Percentiles rank a stretch among this genome's conserved stretches.
Evolutionary conservation across 2,329 filamentous ascomycete genomes (phyloP).

Genomic region (Colletotrichum tropicicola): DNA sequence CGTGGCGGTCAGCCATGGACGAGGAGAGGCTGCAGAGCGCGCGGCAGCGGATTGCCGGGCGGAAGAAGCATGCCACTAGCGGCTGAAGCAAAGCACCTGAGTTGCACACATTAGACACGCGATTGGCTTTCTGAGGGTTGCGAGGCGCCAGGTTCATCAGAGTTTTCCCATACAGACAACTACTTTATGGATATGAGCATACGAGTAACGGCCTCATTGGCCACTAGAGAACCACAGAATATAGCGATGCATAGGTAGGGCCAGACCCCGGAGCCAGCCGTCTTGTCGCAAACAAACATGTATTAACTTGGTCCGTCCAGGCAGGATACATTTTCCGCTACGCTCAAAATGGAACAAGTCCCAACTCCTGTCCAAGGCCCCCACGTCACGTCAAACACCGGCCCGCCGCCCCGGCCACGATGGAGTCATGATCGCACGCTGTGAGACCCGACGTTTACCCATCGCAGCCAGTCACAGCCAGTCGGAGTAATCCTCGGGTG

Average conservation of each 20-base stretch:
- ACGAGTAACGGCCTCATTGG: neutral
- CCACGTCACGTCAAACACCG: too few relatives aligned
- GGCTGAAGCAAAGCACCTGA: neutral
- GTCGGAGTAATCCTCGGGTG: neutral
- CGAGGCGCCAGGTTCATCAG: neutral
- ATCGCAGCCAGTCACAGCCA: neutral
- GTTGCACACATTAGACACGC: accelerated
- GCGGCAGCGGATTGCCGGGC: slow-evolving; percentile 4
- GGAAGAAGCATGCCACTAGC: neutral
- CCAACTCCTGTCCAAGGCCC: too few relatives aligned
- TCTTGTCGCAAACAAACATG: neutral
- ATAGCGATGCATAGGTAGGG: neutral
- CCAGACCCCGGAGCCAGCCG: neutral
- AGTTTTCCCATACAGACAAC: neutral
- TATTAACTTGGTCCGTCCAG: neutral
- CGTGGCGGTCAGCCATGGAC: slow-evolving; percentile 79
- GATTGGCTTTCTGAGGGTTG: neutral
- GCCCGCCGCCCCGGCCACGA: neutral
- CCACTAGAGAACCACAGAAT: neutral
- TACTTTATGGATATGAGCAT: neutral
- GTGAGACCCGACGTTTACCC: neutral
- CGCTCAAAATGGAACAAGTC: neutral
- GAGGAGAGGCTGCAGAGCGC: slow-evolving; percentile 53
- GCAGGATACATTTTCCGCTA: slow-evolving; percentile 1
- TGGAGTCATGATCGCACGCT: neutral